Evolutionary conservation across 768 basidiomycete species (phyloP).

Genomic region (Pleurotus pulmonarius): DNA sequence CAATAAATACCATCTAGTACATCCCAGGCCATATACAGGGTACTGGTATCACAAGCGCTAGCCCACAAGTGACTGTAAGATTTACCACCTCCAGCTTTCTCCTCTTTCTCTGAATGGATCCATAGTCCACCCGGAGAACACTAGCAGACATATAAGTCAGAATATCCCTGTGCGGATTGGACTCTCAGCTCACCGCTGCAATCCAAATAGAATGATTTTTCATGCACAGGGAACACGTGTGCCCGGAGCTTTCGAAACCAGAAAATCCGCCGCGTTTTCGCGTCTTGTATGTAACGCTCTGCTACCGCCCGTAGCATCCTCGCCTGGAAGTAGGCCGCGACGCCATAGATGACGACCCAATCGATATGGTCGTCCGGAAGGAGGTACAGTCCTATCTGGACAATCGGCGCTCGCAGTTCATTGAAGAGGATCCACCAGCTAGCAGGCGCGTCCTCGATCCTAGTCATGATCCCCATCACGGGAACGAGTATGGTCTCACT

Average conservation of each 20-base stretch:
- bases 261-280: constrained; percentile 5
- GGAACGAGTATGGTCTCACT: neutral
- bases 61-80: no score
- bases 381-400: constrained; percentile 2
- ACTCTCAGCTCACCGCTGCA: neutral
- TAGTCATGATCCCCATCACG: constrained; percentile 1
- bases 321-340: constrained; percentile 1
- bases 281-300: constrained; percentile 2
- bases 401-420: neutral
- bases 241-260: constrained; percentile 4
- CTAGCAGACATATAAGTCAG: neutral
- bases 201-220: neutral
- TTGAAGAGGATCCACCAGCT: constrained; percentile 8
- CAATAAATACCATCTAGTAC: no score
- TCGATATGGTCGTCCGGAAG: constrained; percentile 2
- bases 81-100: neutral
- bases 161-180: neutral
- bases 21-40: no score
- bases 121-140: neutral
- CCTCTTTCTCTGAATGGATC: neutral
- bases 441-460: constrained; percentile 2
- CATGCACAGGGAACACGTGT: neutral
- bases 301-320: neutral
- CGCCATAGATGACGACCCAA: constrained; percentile 1
- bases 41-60: no score